Percentiles rank a stretch among this genome's conserved stretches.
Evolutionary conservation across 108 stramenopile species (phyloP).

Genomic region (Cyclostephanos tholiformis): DNA sequence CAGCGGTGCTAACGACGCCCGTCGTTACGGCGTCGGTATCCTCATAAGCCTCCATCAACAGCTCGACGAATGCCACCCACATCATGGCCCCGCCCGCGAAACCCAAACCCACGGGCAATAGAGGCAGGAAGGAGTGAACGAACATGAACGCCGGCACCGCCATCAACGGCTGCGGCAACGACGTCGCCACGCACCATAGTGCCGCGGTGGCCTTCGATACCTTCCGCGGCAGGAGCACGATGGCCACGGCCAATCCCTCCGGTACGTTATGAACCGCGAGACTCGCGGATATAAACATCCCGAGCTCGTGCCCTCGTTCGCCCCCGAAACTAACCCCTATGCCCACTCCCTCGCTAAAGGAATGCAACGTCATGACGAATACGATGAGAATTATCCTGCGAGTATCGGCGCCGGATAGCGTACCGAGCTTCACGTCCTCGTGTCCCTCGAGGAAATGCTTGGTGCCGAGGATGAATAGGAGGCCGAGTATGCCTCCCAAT

Average conservation of each 20-base stretch:
- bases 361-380: constrained; percentile 98
- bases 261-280: constrained; percentile 99
- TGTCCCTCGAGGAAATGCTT: constrained; percentile 82
- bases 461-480: constrained; percentile 82
- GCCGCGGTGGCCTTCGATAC: constrained; percentile 86
- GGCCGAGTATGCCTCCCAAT: constrained; percentile 74
- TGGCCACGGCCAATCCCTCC: constrained; percentile 97
- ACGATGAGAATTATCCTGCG: constrained; percentile 92
- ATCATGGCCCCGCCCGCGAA: constrained; percentile 99
- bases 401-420: constrained; percentile 87
- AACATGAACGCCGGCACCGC: constrained; percentile 97
- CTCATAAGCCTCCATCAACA: constrained; percentile 92
- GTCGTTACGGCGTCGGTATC: constrained; percentile 82
- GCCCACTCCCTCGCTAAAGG: constrained; percentile 91
- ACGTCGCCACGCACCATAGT: constrained; percentile 93
- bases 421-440: constrained; percentile 87
- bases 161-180: constrained; percentile 97
- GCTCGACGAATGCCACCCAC: constrained; percentile 96
- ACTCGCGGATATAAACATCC: constrained; percentile 93
- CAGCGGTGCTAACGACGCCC: constrained; percentile 61
- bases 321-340: constrained; percentile 48
- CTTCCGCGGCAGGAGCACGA: constrained; percentile 90
- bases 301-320: constrained; percentile 84
- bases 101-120: constrained; percentile 96
- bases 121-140: constrained; percentile 91